Base-by-base conservation (phyloP, 2,329 filamentous ascomycete species). In the Bipolaris sorokiniana region DNA sequence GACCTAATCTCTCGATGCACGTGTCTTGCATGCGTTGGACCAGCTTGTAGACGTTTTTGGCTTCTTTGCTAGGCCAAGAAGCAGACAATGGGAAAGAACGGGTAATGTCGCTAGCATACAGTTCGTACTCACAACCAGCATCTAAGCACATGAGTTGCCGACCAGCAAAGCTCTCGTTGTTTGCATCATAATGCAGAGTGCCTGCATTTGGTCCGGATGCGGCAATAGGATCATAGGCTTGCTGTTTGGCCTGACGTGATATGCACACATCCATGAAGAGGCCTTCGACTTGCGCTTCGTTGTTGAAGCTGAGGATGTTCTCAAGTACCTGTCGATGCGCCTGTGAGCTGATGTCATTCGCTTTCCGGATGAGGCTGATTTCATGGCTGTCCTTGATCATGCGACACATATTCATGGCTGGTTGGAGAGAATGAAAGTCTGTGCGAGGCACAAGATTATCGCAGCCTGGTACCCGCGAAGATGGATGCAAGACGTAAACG, bases 101-200 rank as follows among this genome's bases (percentile, higher is more conserved):
- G 0, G 95, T 98, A 26, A 98, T 87, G 75, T 98, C 94, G 55
- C 90, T 90, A 28, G 92, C 92, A 74, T 99, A 98, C 66, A 90
- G 88, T 47, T 87, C 79, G 77, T 88, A 96, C 76, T 98, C 94
- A 64, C 88, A 90, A 2, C 92, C 93, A 1, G 94, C 93, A 73
- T 99, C 94, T 4, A 99, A 81, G 18, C 96, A 88, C 31, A 98
- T 80, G 28, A 93, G 83, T 69, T 93, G 86, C 55, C 88, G 84
- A 23, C 88, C 86, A 2, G 79, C 78, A 16, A 98, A 84, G 1
- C 87, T 78, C 66, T 90, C 84, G 68, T 96, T 83, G 73, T 99
- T 98, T 51, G 84, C 86, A 41, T 85, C 84, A 75, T 99, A 99
- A 77, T 99, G 95, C 38, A 98, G 81, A 0, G 90, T 93, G 13